phyloP scores from a whole-genome alignment of 495 filamentous ascomycete species.

The Thozetella sp. region DNA sequence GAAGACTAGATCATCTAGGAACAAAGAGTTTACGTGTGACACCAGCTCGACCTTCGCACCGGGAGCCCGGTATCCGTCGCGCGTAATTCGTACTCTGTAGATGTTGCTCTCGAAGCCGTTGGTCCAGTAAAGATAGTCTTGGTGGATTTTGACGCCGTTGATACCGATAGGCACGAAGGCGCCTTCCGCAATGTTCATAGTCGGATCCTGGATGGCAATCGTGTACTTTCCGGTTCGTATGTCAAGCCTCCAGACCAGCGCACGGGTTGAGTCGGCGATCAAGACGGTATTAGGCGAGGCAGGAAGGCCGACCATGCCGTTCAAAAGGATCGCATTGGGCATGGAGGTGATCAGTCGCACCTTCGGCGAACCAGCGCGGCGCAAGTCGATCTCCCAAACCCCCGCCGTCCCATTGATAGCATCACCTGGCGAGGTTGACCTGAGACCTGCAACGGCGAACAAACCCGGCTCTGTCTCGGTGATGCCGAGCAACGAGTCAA shows the following conservation, averaged over 20 bases:
- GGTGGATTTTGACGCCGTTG: slow-evolving; percentile 30
- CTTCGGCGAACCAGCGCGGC: neutral
- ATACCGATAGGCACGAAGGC: slow-evolving; percentile 23
- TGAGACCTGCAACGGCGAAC: slow-evolving; percentile 20
- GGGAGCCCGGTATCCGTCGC: slow-evolving; percentile 7
- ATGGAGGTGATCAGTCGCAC: slow-evolving; percentile 5
- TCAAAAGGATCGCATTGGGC: slow-evolving; percentile 13
- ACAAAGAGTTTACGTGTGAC: neutral
- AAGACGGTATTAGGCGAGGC: slow-evolving; percentile 20
- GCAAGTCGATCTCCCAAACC: slow-evolving; percentile 14
- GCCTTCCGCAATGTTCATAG: slow-evolving; percentile 7
- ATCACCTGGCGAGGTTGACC: slow-evolving; percentile 15
- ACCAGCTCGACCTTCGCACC: neutral
- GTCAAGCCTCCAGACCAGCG: slow-evolving; percentile 31
- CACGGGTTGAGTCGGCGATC: slow-evolving; percentile 29
- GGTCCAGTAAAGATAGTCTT: slow-evolving; percentile 40
- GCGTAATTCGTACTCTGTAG: slow-evolving; percentile 22
- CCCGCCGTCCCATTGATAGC: slow-evolving; percentile 6
- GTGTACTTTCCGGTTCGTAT: slow-evolving; percentile 19
- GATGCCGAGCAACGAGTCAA: slow-evolving; percentile 23
- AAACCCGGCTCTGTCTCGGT: slow-evolving; percentile 22
- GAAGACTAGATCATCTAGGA: neutral
- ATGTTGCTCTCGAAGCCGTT: slow-evolving; percentile 20
- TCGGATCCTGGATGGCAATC: slow-evolving; percentile 17
- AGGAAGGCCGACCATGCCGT: slow-evolving; percentile 33